Evolutionary conservation across 2,329 filamentous ascomycete genomes (phyloP).

Genomic region (Stachybotrys chlorohalonatus): DNA sequence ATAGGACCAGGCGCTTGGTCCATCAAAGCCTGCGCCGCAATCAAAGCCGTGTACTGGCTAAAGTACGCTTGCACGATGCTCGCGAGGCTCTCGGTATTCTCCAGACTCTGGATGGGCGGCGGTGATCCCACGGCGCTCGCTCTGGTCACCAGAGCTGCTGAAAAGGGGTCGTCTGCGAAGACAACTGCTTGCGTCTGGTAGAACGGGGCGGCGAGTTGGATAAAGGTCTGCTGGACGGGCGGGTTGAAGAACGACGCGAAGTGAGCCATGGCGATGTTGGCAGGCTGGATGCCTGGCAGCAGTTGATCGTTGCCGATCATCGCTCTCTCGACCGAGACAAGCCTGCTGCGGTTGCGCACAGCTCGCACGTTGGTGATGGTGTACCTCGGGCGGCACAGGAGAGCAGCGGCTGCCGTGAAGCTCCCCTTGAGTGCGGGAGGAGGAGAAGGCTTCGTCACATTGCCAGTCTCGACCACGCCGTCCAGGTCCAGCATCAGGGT

Average conservation of each 20-base stretch:
- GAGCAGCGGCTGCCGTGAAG: constrained; percentile 6
- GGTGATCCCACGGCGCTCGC: constrained; percentile 9
- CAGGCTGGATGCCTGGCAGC: constrained; percentile 9
- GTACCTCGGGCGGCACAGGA: constrained; percentile 14
- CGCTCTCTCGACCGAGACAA: constrained; percentile 5
- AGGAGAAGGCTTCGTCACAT: neutral
- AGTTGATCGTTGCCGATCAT: constrained; percentile 7
- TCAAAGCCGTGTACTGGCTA: constrained; percentile 22
- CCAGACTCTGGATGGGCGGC: constrained; percentile 12
- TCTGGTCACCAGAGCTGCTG: constrained; percentile 19
- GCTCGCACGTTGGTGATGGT: constrained; percentile 8
- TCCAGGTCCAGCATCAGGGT: constrained; percentile 8
- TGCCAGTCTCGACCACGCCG: neutral
- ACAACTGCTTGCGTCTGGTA: constrained; percentile 15
- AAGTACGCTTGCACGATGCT: constrained; percentile 20
- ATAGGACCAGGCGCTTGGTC: constrained; percentile 5
- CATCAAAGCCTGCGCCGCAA: constrained; percentile 21
- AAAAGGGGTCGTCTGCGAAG: constrained; percentile 21
- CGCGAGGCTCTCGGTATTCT: constrained; percentile 13
- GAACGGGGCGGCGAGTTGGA: constrained; percentile 1
- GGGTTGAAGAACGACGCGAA: constrained; percentile 9
- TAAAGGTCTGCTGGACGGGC: constrained; percentile 1
- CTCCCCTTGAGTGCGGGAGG: constrained; percentile 4
- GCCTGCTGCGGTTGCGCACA: constrained; percentile 7
- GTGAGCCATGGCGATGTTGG: constrained; percentile 10